Percentiles rank a stretch among this genome's conserved stretches.
Evolutionary conservation across 805 yeast genomes (phyloP).

Genomic region (Saturnispora halmiae): DNA sequence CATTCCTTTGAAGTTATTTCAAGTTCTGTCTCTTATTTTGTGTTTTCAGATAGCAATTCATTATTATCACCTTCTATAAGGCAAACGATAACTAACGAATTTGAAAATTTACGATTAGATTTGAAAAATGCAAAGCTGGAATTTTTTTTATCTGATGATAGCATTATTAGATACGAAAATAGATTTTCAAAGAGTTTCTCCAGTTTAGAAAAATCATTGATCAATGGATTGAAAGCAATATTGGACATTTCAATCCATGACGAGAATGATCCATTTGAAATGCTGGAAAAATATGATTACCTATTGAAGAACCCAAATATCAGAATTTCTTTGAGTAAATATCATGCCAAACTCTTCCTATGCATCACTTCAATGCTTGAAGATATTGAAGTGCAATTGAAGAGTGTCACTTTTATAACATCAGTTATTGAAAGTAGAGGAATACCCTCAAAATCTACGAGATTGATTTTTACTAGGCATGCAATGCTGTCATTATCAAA

Average conservation of each 20-base stretch:
- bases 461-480: conserved; percentile 46
- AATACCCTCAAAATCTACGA: conserved; percentile 39
- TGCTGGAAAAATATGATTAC: conserved; percentile 40
- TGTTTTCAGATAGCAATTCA: not conserved
- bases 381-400: conserved; percentile 31
- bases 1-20: conserved; percentile 3
- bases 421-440: conserved; percentile 27
- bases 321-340: conserved; percentile 50
- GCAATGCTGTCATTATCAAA: conserved; percentile 35
- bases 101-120: not conserved
- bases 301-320: conserved; percentile 45
- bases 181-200: not conserved
- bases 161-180: not conserved
- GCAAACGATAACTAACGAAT: not conserved
- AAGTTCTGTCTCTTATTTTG: not conserved
- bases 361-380: conserved; percentile 41
- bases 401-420: not conserved
- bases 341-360: conserved; percentile 42
- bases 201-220: not conserved
- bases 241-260: conserved; percentile 2
- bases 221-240: conserved; percentile 2
- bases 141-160: not conserved
- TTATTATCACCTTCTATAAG: not conserved
- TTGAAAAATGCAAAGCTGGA: not conserved
- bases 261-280: conserved; percentile 37